These are phyloP conservation scores for Fermentozyma sake DNA, from an alignment of 1,139 yeast species.

Conservation along the genomic window DNA sequence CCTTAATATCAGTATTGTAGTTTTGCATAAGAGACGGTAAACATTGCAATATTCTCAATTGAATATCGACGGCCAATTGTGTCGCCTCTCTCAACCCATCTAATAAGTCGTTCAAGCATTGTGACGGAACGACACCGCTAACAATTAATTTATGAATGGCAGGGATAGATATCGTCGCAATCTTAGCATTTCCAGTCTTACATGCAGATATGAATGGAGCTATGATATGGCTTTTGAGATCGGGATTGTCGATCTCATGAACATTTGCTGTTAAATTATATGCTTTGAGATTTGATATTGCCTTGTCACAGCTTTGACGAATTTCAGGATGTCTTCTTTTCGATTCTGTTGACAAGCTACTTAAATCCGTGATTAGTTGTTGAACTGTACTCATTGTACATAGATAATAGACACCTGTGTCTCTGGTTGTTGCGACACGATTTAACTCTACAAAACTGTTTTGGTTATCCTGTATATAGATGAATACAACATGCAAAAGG, in stretches of 20 bases:
- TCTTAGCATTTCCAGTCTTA: constrained; percentile 67
- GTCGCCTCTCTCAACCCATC: constrained; percentile 72
- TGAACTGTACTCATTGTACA: constrained; percentile 33
- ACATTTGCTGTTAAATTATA: constrained; percentile 12
- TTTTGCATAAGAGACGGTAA: constrained; percentile 70
- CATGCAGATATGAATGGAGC: constrained; percentile 74
- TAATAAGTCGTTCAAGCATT: constrained; percentile 50
- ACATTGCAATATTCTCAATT: constrained; percentile 80
- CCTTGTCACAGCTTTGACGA: constrained; percentile 59
- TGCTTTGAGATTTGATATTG: constrained; percentile 45
- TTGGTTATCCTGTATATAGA: too few relatives aligned
- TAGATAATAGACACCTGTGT: too few relatives aligned
- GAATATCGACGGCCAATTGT: constrained; percentile 74
- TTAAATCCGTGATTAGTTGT: constrained; percentile 53
- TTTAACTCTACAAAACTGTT: too few relatives aligned
- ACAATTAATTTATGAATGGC: constrained; percentile 12
- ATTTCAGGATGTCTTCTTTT: constrained; percentile 67
- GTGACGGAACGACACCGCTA: constrained; percentile 37
- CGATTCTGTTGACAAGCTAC: constrained; percentile 60
- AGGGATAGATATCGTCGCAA: constrained; percentile 54
- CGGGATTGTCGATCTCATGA: constrained; percentile 19
- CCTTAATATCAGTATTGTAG: constrained; percentile 55
- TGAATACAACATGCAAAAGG: too few relatives aligned
- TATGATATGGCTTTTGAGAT: constrained; percentile 49
- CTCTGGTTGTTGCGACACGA: too few relatives aligned